Evolutionary conservation across 306 rosid genomes (phyloP), one percentile per base, ranked within the genome.

Genomic region (Psophocarpus tetragonolobus): DNA sequence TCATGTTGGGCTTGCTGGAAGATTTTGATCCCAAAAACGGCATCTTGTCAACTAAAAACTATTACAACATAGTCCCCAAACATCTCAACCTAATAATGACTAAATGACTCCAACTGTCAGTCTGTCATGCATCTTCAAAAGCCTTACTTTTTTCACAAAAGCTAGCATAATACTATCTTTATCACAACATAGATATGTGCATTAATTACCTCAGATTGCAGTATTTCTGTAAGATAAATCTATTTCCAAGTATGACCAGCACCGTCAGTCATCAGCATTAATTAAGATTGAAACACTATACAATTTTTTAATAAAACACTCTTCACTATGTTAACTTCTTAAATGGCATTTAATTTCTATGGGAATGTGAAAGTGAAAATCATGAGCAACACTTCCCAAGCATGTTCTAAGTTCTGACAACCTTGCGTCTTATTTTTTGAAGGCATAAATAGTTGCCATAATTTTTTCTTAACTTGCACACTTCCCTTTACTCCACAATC

Each of bases 141-240:
- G 30, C 66, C 48, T 20, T 41, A 53, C 32, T 47, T 64, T 21
- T 62, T 45, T 56, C 1, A 63, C 14, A 30, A 64, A 82, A 71
- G 20, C 75, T 63, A 50, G 17, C 63, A 50, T 70, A 63, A 13
- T 15, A 69, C 10, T 33, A 48, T 60, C 77, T 38, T 48, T 73
- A 36, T 50, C 42, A 75, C 51, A 60, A 20, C 68, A 76, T 41
- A 39, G 44, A 65, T 63, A 57, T 53, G 38, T 13, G 54, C 54
- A 70, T 54, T 32, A 76, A 41, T 35, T 76, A 63, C 71, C 15
- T 39, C 82, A 53, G 30, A 56, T 30, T 23, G 54, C 44, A 39
- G 30, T 47, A 15, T 48, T 48, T 15, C 36, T 17, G 36, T 30
- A 60, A 36, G 41, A 48, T 69, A 64, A 80, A 14, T 48, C 30